These are phyloP conservation scores for Aspergillus sp. DNA, from an alignment of 2,329 filamentous ascomycete species.

Conservation along the genomic window DNA sequence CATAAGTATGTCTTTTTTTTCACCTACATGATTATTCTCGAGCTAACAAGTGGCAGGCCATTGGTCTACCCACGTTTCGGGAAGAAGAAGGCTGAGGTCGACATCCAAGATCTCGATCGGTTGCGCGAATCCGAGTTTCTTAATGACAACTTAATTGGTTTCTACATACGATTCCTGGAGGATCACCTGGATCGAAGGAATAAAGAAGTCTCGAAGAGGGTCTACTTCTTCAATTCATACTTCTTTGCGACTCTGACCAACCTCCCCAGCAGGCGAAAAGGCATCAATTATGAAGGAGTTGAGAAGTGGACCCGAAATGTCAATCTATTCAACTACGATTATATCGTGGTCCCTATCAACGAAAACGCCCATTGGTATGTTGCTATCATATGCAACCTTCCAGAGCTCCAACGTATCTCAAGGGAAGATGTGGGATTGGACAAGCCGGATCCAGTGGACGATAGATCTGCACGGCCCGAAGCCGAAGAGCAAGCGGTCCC, in stretches of 20 bases:
- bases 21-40: neutral
- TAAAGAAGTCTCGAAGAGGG: conserved; percentile 58
- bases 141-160: conserved; percentile 89
- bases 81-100: conserved; percentile 47
- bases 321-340: conserved; percentile 82
- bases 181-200: conserved; percentile 54
- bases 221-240: conserved; percentile 90
- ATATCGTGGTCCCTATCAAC: conserved; percentile 88
- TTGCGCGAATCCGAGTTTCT: conserved; percentile 82
- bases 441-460: conserved; percentile 4
- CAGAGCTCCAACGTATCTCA: conserved; percentile 50
- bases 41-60: conserved; percentile 26
- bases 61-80: conserved; percentile 45
- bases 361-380: conserved; percentile 89
- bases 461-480: conserved; percentile 13
- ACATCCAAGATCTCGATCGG: conserved; percentile 54
- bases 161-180: conserved; percentile 77
- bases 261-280: conserved; percentile 47
- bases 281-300: conserved; percentile 81
- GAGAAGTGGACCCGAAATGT: conserved; percentile 82
- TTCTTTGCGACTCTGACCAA: conserved; percentile 79
- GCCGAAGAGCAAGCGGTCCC: conserved; percentile 25
- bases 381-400: conserved; percentile 88
- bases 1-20: conserved; percentile 10
- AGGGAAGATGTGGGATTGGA: neutral